Evolutionary conservation across 2,329 filamentous ascomycete genomes (phyloP).

Genomic region (Aureobasidium zeae): DNA sequence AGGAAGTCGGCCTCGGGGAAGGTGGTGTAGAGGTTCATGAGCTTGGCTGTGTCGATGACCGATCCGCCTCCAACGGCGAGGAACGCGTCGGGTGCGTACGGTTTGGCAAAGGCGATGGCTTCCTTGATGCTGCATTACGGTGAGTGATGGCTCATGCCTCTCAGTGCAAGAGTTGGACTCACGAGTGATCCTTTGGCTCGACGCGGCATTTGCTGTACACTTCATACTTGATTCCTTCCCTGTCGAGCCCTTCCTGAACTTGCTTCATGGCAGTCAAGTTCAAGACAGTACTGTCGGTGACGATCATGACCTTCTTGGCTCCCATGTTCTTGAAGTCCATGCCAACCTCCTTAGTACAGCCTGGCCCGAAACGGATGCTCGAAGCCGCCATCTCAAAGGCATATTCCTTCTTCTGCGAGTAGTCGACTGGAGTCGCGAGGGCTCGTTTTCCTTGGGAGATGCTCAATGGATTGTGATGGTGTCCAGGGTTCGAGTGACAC

Average conservation of each 20-base stretch:
- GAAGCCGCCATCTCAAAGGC: slow-evolving; percentile 98
- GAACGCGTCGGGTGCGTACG: slow-evolving; percentile 76
- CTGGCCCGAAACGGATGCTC: slow-evolving; percentile 86
- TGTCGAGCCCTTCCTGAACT: slow-evolving; percentile 67
- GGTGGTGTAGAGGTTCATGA: slow-evolving; percentile 93
- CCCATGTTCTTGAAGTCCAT: slow-evolving; percentile 96
- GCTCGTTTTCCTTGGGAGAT: slow-evolving; percentile 48
- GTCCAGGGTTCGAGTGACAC: slow-evolving; percentile 80
- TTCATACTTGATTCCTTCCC: slow-evolving; percentile 69
- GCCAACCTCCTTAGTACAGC: slow-evolving; percentile 88
- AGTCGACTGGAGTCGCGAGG: slow-evolving; percentile 68
- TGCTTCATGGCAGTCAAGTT: slow-evolving; percentile 84
- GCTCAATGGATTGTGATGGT: slow-evolving; percentile 52
- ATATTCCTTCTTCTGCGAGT: slow-evolving; percentile 76
- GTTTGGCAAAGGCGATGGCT: slow-evolving; percentile 78
- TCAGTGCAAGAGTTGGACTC: slow-evolving; percentile 28
- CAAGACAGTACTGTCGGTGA: slow-evolving; percentile 76
- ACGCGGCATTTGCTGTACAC: slow-evolving; percentile 74
- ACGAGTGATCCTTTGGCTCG: slow-evolving; percentile 93
- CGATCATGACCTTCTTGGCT: slow-evolving; percentile 76
- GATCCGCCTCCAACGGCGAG: slow-evolving; percentile 86
- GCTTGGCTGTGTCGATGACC: slow-evolving; percentile 95
- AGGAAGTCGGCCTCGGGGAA: slow-evolving; percentile 90
- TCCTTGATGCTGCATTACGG: slow-evolving; percentile 58
- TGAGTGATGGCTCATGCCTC: background rate